These are phyloP conservation scores for Serendipita sp. DNA, from an alignment of 768 basidiomycete species.

Conservation along the genomic window DNA sequence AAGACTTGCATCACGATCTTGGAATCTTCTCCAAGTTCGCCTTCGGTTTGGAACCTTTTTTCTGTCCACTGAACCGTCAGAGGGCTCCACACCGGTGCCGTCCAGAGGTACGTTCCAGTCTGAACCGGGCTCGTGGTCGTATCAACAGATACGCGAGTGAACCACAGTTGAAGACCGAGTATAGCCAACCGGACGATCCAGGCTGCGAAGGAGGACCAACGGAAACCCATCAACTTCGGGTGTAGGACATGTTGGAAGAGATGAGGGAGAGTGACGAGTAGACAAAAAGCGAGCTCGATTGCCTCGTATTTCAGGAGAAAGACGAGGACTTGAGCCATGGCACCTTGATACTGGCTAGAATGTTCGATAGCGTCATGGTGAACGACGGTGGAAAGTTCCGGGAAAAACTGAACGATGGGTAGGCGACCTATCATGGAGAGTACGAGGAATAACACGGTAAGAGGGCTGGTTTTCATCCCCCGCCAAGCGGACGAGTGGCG, in stretches of 20 bases:
- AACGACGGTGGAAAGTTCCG: background rate
- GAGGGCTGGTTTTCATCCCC: background rate
- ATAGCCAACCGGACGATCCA: background rate
- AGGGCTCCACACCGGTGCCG: background rate
- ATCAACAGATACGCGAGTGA: slow-evolving; percentile 5
- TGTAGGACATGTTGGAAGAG: background rate
- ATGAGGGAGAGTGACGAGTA: background rate
- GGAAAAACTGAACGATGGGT: background rate
- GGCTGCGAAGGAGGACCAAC: background rate
- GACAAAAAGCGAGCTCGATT: background rate
- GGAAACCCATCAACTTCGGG: background rate
- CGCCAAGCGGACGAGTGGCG: background rate
- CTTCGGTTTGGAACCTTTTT: background rate
- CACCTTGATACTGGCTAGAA: background rate
- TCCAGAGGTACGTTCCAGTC: background rate
- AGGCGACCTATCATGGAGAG: background rate
- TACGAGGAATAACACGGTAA: background rate
- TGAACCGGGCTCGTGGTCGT: background rate
- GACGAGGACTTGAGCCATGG: background rate
- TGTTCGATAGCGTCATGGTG: background rate
- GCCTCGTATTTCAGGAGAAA: background rate
- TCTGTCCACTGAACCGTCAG: background rate
- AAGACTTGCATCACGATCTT: background rate
- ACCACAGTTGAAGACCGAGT: background rate
- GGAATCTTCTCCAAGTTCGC: background rate